phyloP scores from a whole-genome alignment of 148 eudicot species.

The Bassia scoparia region DNA sequence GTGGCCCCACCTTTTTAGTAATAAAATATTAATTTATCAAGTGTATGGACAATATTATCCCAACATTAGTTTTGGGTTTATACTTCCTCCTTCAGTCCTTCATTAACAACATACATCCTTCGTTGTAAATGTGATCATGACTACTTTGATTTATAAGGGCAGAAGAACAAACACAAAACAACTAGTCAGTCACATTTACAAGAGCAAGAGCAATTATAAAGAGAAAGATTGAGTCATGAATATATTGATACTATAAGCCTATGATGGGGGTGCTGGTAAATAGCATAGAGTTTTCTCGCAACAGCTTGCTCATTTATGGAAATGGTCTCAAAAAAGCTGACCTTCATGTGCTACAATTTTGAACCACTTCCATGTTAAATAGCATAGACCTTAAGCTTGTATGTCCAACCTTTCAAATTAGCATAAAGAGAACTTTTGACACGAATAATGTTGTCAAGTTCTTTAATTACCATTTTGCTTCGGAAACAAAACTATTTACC shows the following conservation, averaged over 20 bases:
- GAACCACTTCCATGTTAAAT: background rate
- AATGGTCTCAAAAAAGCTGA: slow-evolving; percentile 27
- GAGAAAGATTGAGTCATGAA: slow-evolving; percentile 27
- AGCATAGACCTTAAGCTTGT: slow-evolving; percentile 11
- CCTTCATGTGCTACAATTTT: slow-evolving; percentile 24
- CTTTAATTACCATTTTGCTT: too few relatives aligned
- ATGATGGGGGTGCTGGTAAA: slow-evolving; percentile 14
- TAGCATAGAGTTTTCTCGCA: slow-evolving; percentile 16
- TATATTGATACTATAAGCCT: slow-evolving; percentile 13
- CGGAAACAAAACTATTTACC: too few relatives aligned
- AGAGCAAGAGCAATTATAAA: slow-evolving; percentile 8
- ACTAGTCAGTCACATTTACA: slow-evolving; percentile 5
- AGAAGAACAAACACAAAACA: background rate
- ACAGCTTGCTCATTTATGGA: slow-evolving; percentile 31
- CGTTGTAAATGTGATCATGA: too few relatives aligned
- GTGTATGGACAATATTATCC: too few relatives aligned
- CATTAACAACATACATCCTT: too few relatives aligned
- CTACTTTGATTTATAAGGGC: background rate
- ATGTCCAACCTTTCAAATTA: slow-evolving; percentile 2
- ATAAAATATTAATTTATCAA: too few relatives aligned
- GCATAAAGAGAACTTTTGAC: too few relatives aligned
- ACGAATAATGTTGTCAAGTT: too few relatives aligned
- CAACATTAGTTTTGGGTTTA: too few relatives aligned
- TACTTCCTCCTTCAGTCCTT: too few relatives aligned
- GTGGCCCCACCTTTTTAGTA: too few relatives aligned